Evolutionary conservation across 345 rosid genomes (phyloP).

Genomic region (Eucalyptus regnans): DNA sequence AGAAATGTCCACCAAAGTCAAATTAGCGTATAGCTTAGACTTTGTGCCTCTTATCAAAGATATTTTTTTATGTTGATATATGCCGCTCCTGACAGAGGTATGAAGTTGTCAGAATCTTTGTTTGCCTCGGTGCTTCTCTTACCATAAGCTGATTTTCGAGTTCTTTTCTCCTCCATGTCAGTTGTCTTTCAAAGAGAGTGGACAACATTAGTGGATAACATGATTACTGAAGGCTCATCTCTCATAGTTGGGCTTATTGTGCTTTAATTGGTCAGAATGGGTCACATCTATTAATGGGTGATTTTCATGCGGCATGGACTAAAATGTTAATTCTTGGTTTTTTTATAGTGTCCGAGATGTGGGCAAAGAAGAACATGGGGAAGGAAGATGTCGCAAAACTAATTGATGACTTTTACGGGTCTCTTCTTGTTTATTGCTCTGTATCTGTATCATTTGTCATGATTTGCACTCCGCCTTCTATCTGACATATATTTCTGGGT

Average conservation of each 20-base stretch:
- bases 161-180: background rate
- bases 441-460: background rate
- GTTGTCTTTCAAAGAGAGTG: background rate
- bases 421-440: background rate
- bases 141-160: background rate
- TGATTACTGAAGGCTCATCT: background rate
- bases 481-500: background rate
- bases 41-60: background rate
- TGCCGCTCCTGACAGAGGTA: background rate
- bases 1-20: background rate
- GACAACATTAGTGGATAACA: background rate
- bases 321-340: background rate
- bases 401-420: conserved; percentile 92
- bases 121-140: background rate
- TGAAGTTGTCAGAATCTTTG: background rate
- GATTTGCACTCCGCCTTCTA: background rate
- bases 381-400: conserved; percentile 88
- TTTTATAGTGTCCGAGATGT: conserved; percentile 49
- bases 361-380: conserved; percentile 63
- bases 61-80: background rate
- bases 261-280: background rate
- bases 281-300: background rate
- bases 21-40: background rate
- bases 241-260: background rate
- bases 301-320: background rate